These are phyloP conservation scores for Phialocephala sp. DNA, from an alignment of 2,329 filamentous ascomycete genomes.

Conservation along the genomic window DNA sequence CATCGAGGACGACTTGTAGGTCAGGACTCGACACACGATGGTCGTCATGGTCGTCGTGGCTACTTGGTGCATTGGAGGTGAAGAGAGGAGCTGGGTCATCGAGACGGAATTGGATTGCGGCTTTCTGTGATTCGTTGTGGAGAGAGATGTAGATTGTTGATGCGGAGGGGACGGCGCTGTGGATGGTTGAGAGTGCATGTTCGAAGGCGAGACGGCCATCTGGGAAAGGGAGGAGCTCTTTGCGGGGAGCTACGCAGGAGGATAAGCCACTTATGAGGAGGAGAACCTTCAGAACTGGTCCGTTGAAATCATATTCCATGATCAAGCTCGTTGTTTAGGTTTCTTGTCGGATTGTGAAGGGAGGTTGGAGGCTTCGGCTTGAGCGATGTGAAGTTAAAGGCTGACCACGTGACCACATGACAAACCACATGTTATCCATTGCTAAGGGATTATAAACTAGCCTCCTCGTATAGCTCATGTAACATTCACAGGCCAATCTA, in stretches of 20 bases:
- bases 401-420: no score
- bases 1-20: slow-evolving; percentile 22
- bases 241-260: slow-evolving; percentile 42
- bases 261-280: slow-evolving; percentile 45
- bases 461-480: no score
- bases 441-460: no score
- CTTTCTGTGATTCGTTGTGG: slow-evolving; percentile 11
- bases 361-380: no score
- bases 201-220: slow-evolving; percentile 40
- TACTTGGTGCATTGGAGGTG: not conserved
- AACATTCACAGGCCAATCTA: no score
- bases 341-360: not conserved
- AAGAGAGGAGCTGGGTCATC: slow-evolving; percentile 1
- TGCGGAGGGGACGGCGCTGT: slow-evolving; percentile 33
- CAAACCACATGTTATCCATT: no score
- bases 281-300: slow-evolving; percentile 27
- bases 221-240: slow-evolving; percentile 42
- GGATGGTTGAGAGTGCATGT: slow-evolving; percentile 38
- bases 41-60: slow-evolving; percentile 17
- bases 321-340: not conserved
- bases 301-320: slow-evolving; percentile 19
- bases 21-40: not conserved
- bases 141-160: slow-evolving; percentile 39
- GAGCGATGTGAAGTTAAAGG: no score
- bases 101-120: slow-evolving; percentile 10